Base-by-base conservation (phyloP, 2,329 filamentous ascomycete species). In the Colletotrichum scovillei region DNA sequence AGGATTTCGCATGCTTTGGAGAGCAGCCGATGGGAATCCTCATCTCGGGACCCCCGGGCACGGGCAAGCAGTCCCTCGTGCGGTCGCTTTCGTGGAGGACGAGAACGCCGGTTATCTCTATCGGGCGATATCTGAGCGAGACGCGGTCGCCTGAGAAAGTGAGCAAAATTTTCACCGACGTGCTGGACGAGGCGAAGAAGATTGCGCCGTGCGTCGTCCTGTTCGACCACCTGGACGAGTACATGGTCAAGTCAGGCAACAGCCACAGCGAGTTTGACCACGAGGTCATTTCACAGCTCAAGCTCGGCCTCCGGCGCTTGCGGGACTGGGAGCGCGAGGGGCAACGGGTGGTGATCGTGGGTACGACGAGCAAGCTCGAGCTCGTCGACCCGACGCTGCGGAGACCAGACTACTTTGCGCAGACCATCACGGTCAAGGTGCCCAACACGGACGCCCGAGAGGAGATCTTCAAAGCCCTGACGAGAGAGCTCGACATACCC, bases 201-300 rank as follows among this genome's bases (percentile, higher is more conserved):
- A 88, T 95, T 49, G 95, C 96, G 0, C 97, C 97, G 0, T 97
- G 95, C 78, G 87, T 99, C 5, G 88, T 99, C 5, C 97, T 98
- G 79, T 93, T 98, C 70, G 95, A 98, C 77, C 93, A 98, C 77
- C 94, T 98, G 65, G 95, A 99, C 81, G 75, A 77, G 70, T 92
- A 93, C 4, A 97, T 98, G 78, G 94, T 95, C 0, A 97, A 97
- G 81, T 88, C 93, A 69, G 94, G 97, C 75, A 94, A 91, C 67
- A 91, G 93, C 1, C 93, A 97, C 78, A 92, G 93, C 78, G 95
- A 98, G 76, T 96, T 97, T 91, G 95, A 98, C 80, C 94, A 95
- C 79, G 88, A 95, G 66, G 97, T 97, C 75, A 92, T 97, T 14
- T 90, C 92, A 0, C 94, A 97, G 79, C 91, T 98, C 76, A 86